A percentile compares a stretch with the other conserved stretches of the same genome.
phyloP scores from a whole-genome alignment of 2,329 filamentous ascomycete species.

The Cyphellophora attinorum region DNA sequence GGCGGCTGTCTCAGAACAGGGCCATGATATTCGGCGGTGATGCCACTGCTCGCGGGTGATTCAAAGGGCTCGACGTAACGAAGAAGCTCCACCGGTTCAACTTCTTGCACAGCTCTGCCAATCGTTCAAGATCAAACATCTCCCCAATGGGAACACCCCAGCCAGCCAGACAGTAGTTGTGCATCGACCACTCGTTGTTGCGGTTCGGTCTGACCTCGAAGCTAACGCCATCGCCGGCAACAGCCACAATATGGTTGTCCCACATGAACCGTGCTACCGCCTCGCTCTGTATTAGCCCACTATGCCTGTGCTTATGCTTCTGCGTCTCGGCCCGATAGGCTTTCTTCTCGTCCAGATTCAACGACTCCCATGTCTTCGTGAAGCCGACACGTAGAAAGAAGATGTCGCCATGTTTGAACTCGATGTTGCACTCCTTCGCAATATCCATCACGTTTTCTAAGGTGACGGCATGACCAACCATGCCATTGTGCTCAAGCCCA shows the following conservation, averaged over 20 bases:
- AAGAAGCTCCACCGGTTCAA: conserved; percentile 31
- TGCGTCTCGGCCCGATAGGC: conserved; percentile 22
- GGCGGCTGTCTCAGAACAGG: no score
- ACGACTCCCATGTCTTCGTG: conserved; percentile 47
- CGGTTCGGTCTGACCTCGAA: conserved; percentile 55
- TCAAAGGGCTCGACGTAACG: conserved; percentile 32
- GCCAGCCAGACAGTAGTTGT: conserved; percentile 31
- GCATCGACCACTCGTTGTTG: conserved; percentile 23
- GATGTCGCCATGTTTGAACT: conserved; percentile 53
- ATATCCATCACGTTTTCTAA: conserved; percentile 52
- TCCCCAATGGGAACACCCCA: conserved; percentile 37
- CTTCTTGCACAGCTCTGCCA: conserved; percentile 26
- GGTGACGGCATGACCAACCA: conserved; percentile 45
- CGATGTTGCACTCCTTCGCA: conserved; percentile 42
- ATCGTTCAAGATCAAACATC: conserved; percentile 34
- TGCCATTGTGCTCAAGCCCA: conserved; percentile 42
- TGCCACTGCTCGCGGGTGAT: conserved; percentile 21
- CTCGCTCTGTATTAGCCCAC: conserved; percentile 43
- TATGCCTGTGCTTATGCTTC: conserved; percentile 31
- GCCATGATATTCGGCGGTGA: no score
- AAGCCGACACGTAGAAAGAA: conserved; percentile 56
- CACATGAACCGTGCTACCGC: conserved; percentile 57
- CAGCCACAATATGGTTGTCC: conserved; percentile 58
- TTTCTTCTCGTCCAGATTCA: conserved; percentile 25
- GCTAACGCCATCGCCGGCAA: conserved; percentile 52